phyloP scores from a whole-genome alignment of 2,329 filamentous ascomycete genomes.

The Lasiodiplodia sp. region DNA sequence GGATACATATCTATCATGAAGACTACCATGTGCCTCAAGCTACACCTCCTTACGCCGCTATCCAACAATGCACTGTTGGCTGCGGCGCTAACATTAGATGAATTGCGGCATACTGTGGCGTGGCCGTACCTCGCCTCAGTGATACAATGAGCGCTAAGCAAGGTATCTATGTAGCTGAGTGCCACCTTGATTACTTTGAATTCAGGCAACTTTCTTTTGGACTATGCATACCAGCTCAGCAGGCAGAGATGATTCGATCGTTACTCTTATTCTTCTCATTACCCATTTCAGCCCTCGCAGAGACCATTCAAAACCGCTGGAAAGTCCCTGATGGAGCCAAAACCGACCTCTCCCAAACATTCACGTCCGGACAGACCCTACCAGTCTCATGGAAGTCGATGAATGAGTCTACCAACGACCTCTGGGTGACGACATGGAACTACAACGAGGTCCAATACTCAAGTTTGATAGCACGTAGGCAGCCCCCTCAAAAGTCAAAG shows the following conservation, averaged over 20 bases:
- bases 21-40: not conserved
- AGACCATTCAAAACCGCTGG: not conserved
- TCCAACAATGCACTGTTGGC: not conserved
- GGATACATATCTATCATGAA: not conserved
- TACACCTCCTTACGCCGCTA: no score
- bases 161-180: not conserved
- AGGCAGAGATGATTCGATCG: not conserved
- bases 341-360: not conserved
- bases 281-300: not conserved
- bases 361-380: not conserved
- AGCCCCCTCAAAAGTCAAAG: not conserved
- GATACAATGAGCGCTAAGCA: not conserved
- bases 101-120: not conserved
- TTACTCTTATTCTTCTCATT: not conserved
- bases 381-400: not conserved
- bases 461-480: not conserved
- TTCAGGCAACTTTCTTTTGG: not conserved
- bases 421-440: not conserved
- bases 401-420: not conserved
- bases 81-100: not conserved
- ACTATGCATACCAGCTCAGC: not conserved
- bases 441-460: constrained; percentile 4
- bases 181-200: not conserved
- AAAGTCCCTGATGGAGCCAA: constrained; percentile 1
- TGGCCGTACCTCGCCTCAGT: not conserved